Percentiles rank a stretch among this genome's conserved stretches.
Evolutionary conservation across 495 filamentous ascomycete genomes (phyloP).

Genomic region (Penicillium mononematosum): DNA sequence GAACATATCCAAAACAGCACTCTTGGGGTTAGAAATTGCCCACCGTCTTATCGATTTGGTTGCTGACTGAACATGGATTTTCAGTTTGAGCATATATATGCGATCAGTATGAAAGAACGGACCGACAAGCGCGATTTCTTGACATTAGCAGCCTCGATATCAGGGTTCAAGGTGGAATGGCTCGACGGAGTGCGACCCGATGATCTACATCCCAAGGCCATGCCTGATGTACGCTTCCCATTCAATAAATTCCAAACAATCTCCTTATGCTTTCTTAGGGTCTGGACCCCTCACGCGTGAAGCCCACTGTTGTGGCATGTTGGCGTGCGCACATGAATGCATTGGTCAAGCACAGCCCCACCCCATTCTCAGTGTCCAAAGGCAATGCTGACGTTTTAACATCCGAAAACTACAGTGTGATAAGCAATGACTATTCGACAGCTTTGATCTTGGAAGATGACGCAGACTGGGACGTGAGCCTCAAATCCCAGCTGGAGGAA

Average conservation of each 20-base stretch:
- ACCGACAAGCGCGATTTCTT: slow-evolving; percentile 64
- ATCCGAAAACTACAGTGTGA: slow-evolving; percentile 24
- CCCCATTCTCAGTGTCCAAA: not conserved
- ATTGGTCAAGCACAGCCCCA: slow-evolving; percentile 23
- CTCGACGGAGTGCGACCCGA: slow-evolving; percentile 45
- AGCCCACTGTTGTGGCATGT: slow-evolving; percentile 21
- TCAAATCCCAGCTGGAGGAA: slow-evolving; percentile 52
- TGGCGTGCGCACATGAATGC: slow-evolving; percentile 47
- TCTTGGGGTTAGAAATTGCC: slow-evolving; percentile 21
- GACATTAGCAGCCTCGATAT: slow-evolving; percentile 50
- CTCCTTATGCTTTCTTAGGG: slow-evolving; percentile 10
- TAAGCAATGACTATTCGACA: slow-evolving; percentile 43
- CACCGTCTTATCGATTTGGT: not conserved
- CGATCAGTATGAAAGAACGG: slow-evolving; percentile 59
- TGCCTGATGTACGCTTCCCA: slow-evolving; percentile 20
- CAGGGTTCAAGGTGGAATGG: slow-evolving; percentile 53
- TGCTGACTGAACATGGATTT: not conserved
- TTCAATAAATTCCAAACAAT: not conserved
- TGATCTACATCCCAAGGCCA: slow-evolving; percentile 25
- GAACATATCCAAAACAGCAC: slow-evolving; percentile 31
- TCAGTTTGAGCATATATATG: slow-evolving; percentile 48
- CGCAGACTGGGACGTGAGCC: slow-evolving; percentile 55
- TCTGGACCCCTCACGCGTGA: slow-evolving; percentile 5
- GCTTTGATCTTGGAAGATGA: slow-evolving; percentile 60
- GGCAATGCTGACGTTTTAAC: not conserved